Conservation (phyloP, 2,329 filamentous ascomycete genomes). For the Phaeophleospora eucalypticola region DNA sequence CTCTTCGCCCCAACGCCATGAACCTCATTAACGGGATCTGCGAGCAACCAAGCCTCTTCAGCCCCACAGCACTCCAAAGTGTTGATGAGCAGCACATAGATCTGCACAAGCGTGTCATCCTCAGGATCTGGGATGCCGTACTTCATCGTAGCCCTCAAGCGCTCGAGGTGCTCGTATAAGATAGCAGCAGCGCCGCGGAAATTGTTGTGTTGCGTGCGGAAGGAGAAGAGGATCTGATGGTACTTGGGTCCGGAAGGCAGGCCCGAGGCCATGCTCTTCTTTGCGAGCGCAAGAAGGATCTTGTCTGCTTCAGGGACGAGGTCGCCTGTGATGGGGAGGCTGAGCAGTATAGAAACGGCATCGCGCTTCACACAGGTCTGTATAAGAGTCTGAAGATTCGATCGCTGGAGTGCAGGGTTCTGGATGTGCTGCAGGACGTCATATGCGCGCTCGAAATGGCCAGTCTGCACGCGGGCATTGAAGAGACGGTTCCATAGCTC, state of each 20-base stretch:
- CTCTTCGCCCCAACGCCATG: conserved; percentile 49
- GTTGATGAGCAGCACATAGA: conserved; percentile 90
- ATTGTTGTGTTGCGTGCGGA: conserved; percentile 77
- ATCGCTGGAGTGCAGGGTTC: conserved; percentile 62
- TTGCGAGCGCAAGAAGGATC: conserved; percentile 68
- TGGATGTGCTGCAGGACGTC: conserved; percentile 69
- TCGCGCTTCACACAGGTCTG: conserved; percentile 36
- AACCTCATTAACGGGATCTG: conserved; percentile 47
- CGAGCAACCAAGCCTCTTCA: conserved; percentile 73
- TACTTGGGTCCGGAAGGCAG: conserved; percentile 55
- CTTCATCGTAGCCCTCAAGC: conserved; percentile 35
- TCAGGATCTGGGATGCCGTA: conserved; percentile 35
- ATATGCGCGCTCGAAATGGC: conserved; percentile 78
- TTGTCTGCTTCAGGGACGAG: conserved; percentile 76
- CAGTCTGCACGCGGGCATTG: conserved; percentile 72
- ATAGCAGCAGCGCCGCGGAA: conserved; percentile 71
- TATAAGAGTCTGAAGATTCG: conserved; percentile 65
- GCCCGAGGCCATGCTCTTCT: conserved; percentile 49
- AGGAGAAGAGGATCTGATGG: conserved; percentile 86
- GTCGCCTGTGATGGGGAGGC: conserved; percentile 68
- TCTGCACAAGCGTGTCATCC: conserved; percentile 59
- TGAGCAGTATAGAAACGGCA: conserved; percentile 50
- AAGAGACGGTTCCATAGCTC: conserved; percentile 83
- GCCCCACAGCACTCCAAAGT: conserved; percentile 78
- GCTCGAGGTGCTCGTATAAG: conserved; percentile 53